Conservation (phyloP, 2,329 filamentous ascomycete genomes). For the Graphium sp. region DNA sequence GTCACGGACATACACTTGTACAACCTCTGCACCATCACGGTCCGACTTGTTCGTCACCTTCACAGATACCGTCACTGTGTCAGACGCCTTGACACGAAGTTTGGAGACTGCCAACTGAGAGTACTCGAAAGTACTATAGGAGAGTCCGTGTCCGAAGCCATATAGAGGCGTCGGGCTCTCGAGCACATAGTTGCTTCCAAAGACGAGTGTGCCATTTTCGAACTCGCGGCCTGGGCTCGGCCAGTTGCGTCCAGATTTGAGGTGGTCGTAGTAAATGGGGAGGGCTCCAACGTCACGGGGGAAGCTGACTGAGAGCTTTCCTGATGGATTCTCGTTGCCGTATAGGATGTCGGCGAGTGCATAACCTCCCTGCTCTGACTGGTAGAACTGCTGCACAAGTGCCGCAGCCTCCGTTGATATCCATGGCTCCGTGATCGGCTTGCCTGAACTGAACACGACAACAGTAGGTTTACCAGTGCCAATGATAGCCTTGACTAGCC, state of each 20-base stretch:
- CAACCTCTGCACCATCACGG: slow-evolving; percentile 46
- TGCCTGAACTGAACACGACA: slow-evolving; percentile 52
- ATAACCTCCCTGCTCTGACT: slow-evolving; percentile 49
- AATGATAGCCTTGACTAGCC: slow-evolving; percentile 49
- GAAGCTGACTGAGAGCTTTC: slow-evolving; percentile 49
- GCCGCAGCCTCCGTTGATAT: slow-evolving; percentile 47
- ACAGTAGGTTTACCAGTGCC: slow-evolving; percentile 50
- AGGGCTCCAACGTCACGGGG: slow-evolving; percentile 49
- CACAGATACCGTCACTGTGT: slow-evolving; percentile 40
- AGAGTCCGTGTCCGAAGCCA: slow-evolving; percentile 48
- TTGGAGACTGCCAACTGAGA: slow-evolving; percentile 31
- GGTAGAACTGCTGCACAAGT: slow-evolving; percentile 60
- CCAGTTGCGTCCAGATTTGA: slow-evolving; percentile 43
- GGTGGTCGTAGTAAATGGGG: slow-evolving; percentile 56
- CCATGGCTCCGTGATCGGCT: slow-evolving; percentile 59
- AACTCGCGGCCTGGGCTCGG: slow-evolving; percentile 34
- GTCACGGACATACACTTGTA: slow-evolving; percentile 52
- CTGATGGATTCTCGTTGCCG: slow-evolving; percentile 47
- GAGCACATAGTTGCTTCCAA: slow-evolving; percentile 50
- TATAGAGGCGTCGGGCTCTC: slow-evolving; percentile 42
- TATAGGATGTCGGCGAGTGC: slow-evolving; percentile 51
- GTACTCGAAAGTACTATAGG: slow-evolving; percentile 49
- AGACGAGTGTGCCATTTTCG: slow-evolving; percentile 42
- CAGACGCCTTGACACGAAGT: slow-evolving; percentile 23
- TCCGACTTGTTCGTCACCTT: slow-evolving; percentile 42